Evolutionary conservation across 1,139 yeast genomes (phyloP), one percentile per base, ranked within the genome.

Genomic region (Candida sojae): DNA sequence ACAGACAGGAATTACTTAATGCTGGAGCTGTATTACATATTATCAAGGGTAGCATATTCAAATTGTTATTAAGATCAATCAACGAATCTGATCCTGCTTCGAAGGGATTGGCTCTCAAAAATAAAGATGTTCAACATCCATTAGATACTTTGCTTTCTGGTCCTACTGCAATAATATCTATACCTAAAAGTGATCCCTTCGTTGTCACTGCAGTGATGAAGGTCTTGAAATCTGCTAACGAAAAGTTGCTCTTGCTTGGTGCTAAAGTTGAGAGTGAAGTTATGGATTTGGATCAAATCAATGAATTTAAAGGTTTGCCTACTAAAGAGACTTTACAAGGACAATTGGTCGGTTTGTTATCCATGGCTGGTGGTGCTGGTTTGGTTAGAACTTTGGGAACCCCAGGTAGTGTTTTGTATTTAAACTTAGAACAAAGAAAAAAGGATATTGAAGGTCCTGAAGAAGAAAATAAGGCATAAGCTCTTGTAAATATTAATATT

Each of bases 301-400:
- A 81, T 48, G 59, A 71, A 51, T 88, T 89, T 72, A 88, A 89
- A 71, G 80, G 79, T 34, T 77, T 92, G 61, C 96, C 96, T 39
- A 70, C 84, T 5, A 75, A 85, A 63, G 83, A 80, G 42, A 84
- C 84, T 57, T 73, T 92, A 57, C 93, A 89, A 53, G 82, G 88
- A 17, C 90, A 91, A 73, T 79, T 93, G 58, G 86, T 88, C 25
- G 96, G 96, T n/a, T 76, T 90, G 51, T 81, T 92, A 64, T 85
- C 92, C 12, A 71, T 87, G 49, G 77, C 88, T 54, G 89, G 96
- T 52, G 98, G 97, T 61, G 95, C 91, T 40, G 96, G 96, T 3
- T 77, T 92, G 64, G 96, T 88, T 6, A 82, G 82, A 67, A 88
- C 96, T 28, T 77, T 92, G 66, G 86, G 88, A 67, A 68, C 88